Evolutionary conservation across 2,329 filamentous ascomycete species (phyloP).

Genomic region (Trichoderma hamatum): DNA sequence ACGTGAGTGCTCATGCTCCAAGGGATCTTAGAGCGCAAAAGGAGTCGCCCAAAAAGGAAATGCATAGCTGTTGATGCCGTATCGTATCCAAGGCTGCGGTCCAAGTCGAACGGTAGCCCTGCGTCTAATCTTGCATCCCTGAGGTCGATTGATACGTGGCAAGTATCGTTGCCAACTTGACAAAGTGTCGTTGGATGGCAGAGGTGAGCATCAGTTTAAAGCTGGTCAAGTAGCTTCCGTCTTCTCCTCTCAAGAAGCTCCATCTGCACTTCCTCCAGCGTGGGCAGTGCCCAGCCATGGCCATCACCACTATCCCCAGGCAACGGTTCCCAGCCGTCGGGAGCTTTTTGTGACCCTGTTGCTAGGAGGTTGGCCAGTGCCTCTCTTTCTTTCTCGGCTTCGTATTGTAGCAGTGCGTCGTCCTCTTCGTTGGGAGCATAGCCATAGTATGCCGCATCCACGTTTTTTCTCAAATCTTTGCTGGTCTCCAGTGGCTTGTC

Average conservation of each 20-base stretch:
- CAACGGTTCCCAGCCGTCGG: slow-evolving; percentile 78
- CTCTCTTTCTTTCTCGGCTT: slow-evolving; percentile 80
- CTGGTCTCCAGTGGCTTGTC: slow-evolving; percentile 68
- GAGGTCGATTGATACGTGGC: not conserved
- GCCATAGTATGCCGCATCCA: slow-evolving; percentile 95
- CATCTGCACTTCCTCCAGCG: slow-evolving; percentile 88
- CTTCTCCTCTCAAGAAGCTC: slow-evolving; percentile 87
- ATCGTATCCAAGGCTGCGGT: not conserved
- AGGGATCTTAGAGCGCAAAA: not conserved
- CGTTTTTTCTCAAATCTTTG: slow-evolving; percentile 71
- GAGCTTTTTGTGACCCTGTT: slow-evolving; percentile 58
- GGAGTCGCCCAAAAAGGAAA: not conserved
- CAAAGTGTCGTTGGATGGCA: not conserved
- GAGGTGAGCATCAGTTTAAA: slow-evolving; percentile 44
- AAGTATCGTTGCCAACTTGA: not conserved
- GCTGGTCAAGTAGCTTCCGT: slow-evolving; percentile 80
- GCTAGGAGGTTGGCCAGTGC: slow-evolving; percentile 70
- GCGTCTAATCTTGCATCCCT: not conserved
- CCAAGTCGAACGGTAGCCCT: not conserved
- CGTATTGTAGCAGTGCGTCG: slow-evolving; percentile 76
- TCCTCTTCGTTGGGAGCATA: slow-evolving; percentile 94
- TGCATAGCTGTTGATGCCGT: not conserved
- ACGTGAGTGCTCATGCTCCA: not conserved
- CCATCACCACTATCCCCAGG: slow-evolving; percentile 89
- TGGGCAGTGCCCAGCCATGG: slow-evolving; percentile 78